phyloP scores from a whole-genome alignment of 169 alveolate species.

The Toxoplasma gondii region DNA sequence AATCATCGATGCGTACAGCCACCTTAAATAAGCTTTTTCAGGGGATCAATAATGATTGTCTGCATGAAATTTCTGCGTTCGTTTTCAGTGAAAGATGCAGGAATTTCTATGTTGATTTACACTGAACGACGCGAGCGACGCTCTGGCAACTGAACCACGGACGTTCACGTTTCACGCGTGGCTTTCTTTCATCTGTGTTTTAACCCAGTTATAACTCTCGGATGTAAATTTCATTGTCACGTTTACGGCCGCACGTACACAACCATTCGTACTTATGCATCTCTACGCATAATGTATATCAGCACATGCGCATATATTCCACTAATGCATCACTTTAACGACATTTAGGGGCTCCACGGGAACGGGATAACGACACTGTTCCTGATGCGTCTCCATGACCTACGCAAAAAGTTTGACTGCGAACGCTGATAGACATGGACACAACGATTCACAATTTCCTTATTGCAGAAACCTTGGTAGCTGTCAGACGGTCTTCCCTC shows the following conservation, averaged over 20 bases:
- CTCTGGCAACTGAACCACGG: neutral
- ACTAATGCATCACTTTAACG: neutral
- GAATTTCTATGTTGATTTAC: neutral
- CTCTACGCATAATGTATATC: neutral
- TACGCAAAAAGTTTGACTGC: neutral
- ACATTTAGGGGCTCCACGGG: neutral
- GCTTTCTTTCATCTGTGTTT: neutral
- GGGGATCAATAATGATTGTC: neutral
- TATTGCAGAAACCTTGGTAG: too few species aligned
- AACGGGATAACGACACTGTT: neutral
- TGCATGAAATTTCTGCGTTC: neutral
- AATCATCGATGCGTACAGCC: neutral
- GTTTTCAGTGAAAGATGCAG: too few species aligned
- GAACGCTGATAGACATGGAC: neutral
- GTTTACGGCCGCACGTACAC: neutral
- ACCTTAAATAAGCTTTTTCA: neutral
- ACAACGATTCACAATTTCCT: too few species aligned
- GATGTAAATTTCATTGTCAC: too few species aligned
- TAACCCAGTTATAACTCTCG: too few species aligned
- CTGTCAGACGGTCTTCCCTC: too few species aligned
- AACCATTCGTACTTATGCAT: too few species aligned
- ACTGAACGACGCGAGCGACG: neutral
- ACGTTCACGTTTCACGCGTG: neutral
- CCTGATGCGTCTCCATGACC: neutral
- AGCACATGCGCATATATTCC: neutral